Evolutionary conservation across 2,329 filamentous ascomycete species (phyloP), one percentile per base, ranked within the genome.

Genomic region (Ascochyta viciae-villosae): DNA sequence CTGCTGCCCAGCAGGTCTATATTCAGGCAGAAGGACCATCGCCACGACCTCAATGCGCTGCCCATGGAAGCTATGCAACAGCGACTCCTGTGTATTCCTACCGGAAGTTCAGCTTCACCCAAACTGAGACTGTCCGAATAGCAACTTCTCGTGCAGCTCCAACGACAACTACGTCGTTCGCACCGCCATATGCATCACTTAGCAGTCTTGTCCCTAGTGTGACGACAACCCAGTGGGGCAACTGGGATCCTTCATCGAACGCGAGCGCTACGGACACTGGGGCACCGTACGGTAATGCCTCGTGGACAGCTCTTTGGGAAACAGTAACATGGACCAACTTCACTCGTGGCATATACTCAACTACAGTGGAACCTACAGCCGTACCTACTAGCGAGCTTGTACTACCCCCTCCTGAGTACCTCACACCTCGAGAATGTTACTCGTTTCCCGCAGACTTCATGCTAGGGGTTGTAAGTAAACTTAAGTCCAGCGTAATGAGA

Each of bases 361-460:
- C 83, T 0, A 87, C 84, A 0, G 83, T 84, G 2, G 77, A 74
- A 4, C 82, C 85, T 0, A 87, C 83, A 0, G 78, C 84, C 0
- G 71, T 87, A 1, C 81, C 84, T 0, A 83, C 76, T 1, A 81
- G 74, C 49, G 83, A 87, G 53, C 76, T 87, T 1, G 73, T 86
- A 6, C 75, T 85, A 0, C 85, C 85, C 0, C 84, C 85, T 0
- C 67, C 74, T 1, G 79, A 82, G 44, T 83, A 82, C 55, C 82
- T 83, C 51, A 76, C 74, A 0, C 78, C 81, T 40, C 73, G 75
- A 19, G 74, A 82, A 15, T 83, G 82, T 60, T 80, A 82, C 42
- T 77, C 75, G 19, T 83, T 86, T 29, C 81, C 82, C 0, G 65
- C 76, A 3, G 76, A 77, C 35, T 84, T 84, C 48, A 67, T 71